Base-by-base conservation (phyloP, 2,329 filamentous ascomycete species). In the Fusarium continuum region DNA sequence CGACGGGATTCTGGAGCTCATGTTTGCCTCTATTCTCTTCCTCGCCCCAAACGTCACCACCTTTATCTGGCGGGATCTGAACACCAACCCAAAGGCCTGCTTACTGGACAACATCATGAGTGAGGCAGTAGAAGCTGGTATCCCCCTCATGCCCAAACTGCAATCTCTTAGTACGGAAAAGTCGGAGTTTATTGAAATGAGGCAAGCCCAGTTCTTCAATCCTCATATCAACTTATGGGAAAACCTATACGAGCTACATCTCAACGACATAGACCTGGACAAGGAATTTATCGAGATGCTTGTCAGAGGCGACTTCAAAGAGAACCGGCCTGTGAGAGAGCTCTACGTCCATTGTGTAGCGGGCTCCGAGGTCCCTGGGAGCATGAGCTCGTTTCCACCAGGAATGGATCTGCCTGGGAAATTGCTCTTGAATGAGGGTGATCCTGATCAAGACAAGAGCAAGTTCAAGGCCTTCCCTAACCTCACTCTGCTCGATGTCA, bases 401-500 rank as follows among this genome's bases (percentile, higher is more conserved):
- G 41, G n/a, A 4, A 43, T 55, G 2, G 34, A 28, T 4, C 9
- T 61, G 2, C 31, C 48, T 2, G 55, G 61, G 8, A 39, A 23
- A n/a, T 16, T 6, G 17, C 26, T 64, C 4, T 23, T 64, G 3
- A 16, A 29, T 7, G 13, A 36, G 10, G 8, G 32, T 3, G 26
- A 61, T 4, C 49, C 34, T 2, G 49, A 64, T 3, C 10, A 39
- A 7, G 57, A 64, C 5, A 65, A 61, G 28, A 26, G 28, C 19
- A 61, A 47, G 19, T 64, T 64, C n/a, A 32, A 36, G 8, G 55
- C 61, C 3, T 64, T 64, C n/a, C 39, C 60, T 5, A 51, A 65
- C 2, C 61, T 64, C 1, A 31, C 28, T 1, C 5, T 40, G 1
- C 61, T 64, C 16, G 36, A 56, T 9, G 19, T 64, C 11, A 25